Evolutionary conservation across 1,284 basidiomycete species (phyloP).

Genomic region (Mycena sp.): DNA sequence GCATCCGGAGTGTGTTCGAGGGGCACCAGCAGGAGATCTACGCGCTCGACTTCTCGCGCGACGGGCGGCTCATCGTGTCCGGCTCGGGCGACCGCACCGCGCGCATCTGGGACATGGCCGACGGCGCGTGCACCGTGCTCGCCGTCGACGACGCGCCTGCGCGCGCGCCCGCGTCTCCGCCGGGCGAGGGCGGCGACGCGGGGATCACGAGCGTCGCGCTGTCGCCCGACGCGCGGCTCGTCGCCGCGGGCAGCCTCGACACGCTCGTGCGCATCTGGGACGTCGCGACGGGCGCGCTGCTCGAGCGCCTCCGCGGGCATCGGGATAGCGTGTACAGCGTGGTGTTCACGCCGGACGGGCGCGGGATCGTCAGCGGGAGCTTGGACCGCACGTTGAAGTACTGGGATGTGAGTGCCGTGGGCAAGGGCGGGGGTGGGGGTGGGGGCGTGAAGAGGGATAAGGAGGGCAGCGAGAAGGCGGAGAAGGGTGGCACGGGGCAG

Average conservation of each 20-base stretch:
- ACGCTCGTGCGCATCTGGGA: conserved; percentile 92
- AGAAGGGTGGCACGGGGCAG: conserved; percentile 54
- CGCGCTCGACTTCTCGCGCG: conserved; percentile 86
- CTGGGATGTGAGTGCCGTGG: conserved; percentile 75
- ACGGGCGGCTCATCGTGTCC: conserved; percentile 87
- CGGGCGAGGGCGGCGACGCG: conserved; percentile 56
- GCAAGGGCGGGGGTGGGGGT: conserved; percentile 41
- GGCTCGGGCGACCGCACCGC: conserved; percentile 92
- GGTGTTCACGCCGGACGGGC: conserved; percentile 89
- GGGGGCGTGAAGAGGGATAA: conserved; percentile 41
- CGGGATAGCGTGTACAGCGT: conserved; percentile 89
- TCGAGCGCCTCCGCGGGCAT: conserved; percentile 84
- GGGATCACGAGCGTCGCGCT: conserved; percentile 86
- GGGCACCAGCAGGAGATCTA: conserved; percentile 94
- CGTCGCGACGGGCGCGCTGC: conserved; percentile 71
- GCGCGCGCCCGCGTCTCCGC: conserved; percentile 78
- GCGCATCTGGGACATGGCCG: conserved; percentile 86
- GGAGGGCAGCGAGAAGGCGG: conserved; percentile 37
- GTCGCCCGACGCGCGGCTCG: conserved; percentile 81
- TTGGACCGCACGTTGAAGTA: conserved; percentile 90
- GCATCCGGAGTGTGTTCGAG: conserved; percentile 77
- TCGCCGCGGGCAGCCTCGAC: conserved; percentile 88
- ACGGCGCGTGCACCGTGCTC: conserved; percentile 64
- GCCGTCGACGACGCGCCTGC: conserved; percentile 53
- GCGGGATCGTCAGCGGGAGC: conserved; percentile 82